These are phyloP conservation scores for Penicillium sp. DNA, from an alignment of 2,329 filamentous ascomycete species.

Conservation along the genomic window DNA sequence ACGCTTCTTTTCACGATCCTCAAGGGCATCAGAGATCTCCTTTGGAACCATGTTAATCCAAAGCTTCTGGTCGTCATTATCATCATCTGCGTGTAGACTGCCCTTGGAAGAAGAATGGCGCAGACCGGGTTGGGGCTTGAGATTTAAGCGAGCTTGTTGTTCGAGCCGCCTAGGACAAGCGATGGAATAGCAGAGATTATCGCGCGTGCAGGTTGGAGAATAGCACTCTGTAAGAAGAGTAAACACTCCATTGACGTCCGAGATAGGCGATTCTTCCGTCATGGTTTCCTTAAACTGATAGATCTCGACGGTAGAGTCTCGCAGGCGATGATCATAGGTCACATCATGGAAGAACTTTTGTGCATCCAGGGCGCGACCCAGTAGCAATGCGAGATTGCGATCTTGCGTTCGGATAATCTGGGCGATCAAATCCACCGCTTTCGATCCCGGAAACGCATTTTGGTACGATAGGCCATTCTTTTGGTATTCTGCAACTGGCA, in stretches of 20 bases:
- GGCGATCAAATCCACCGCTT: constrained; percentile 90
- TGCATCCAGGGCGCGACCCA: constrained; percentile 88
- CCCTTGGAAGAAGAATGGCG: constrained; percentile 65
- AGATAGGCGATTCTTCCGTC: constrained; percentile 65
- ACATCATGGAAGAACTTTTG: constrained; percentile 99
- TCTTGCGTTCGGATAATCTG: constrained; percentile 98
- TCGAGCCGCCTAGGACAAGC: constrained; percentile 90
- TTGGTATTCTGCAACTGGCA: constrained; percentile 78
- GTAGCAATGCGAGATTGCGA: constrained; percentile 82
- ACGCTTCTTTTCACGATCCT: constrained; percentile 90
- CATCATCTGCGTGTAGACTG: constrained; percentile 80
- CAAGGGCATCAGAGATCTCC: constrained; percentile 84
- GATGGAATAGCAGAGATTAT: constrained; percentile 96
- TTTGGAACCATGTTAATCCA: constrained; percentile 99
- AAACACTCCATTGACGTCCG: constrained; percentile 91
- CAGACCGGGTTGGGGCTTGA: constrained; percentile 87
- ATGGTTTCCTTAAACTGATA: constrained; percentile 95
- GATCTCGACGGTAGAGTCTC: constrained; percentile 90
- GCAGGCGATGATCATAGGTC: constrained; percentile 90
- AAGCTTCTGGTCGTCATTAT: constrained; percentile 92
- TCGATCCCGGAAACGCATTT: constrained; percentile 91
- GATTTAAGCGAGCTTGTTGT: constrained; percentile 88
- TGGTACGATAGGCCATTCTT: constrained; percentile 98
- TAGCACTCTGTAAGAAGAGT: constrained; percentile 96
- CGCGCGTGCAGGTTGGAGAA: constrained; percentile 91